phyloP scores from a whole-genome alignment of 345 rosid genomes.

The Populus nigra region DNA sequence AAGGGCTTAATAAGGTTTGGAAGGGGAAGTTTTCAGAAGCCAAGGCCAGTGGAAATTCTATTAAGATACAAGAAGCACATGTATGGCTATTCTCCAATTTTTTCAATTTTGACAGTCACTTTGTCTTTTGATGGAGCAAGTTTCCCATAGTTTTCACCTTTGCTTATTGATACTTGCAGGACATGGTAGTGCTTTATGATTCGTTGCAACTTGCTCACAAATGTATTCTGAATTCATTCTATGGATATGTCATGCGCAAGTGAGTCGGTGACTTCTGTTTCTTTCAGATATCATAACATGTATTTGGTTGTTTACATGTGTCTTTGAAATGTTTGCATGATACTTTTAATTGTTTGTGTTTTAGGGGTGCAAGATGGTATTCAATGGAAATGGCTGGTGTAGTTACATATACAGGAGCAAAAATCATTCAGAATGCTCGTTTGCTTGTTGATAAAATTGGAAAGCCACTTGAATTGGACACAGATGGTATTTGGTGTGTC shows the following conservation, averaged over 20 bases:
- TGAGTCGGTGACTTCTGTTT: conserved; percentile 39
- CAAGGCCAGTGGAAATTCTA: conserved; percentile 88
- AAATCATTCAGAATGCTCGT: conserved; percentile 95
- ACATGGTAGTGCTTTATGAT: conserved; percentile 96
- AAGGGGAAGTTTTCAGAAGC: conserved; percentile 97
- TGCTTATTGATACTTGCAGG: conserved; percentile 49
- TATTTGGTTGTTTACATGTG: conserved; percentile 13
- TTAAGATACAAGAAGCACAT: conserved; percentile 95
- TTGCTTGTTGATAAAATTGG: conserved; percentile 92
- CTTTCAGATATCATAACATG: conserved; percentile 1
- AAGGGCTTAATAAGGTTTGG: conserved; percentile 95
- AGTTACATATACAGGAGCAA: conserved; percentile 97
- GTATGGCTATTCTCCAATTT: conserved; percentile 33
- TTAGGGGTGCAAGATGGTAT: conserved; percentile 99
- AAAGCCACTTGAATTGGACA: conserved; percentile 96
- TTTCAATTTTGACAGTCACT: conserved; percentile 5
- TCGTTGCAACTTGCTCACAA: conserved; percentile 98
- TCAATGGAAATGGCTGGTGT: conserved; percentile 99
- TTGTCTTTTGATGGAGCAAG: not conserved
- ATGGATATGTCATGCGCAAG: conserved; percentile 99
- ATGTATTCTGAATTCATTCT: conserved; percentile 93
- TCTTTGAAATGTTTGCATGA: conserved; percentile 22
- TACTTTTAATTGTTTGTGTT: conserved; percentile 21
- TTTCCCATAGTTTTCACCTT: conserved; percentile 18
- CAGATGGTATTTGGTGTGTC: conserved; percentile 97